Conservation (phyloP, 2,329 filamentous ascomycete genomes). For the Geosmithia flava region DNA sequence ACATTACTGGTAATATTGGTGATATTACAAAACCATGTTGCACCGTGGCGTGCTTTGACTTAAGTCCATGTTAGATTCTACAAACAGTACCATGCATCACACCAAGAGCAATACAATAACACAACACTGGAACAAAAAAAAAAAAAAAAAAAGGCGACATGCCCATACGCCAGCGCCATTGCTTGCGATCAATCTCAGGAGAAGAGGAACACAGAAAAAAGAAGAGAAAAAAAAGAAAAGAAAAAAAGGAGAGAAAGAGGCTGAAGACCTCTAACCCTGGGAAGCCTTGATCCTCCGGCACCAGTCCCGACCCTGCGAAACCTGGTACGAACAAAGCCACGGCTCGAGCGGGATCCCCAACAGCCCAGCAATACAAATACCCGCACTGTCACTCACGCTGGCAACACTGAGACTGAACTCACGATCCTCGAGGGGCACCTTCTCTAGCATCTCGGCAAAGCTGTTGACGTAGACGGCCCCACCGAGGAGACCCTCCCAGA, state of each 20-base stretch:
- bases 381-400: constrained; percentile 82
- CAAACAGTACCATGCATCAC: no score
- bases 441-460: constrained; percentile 86
- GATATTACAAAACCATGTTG: no score
- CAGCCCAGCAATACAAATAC: constrained; percentile 81
- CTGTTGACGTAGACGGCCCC: constrained; percentile 93
- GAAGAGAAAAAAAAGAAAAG: not conserved
- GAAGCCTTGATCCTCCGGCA: constrained; percentile 45
- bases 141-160: not conserved
- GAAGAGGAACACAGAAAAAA: not conserved
- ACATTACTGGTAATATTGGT: no score
- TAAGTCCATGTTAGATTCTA: no score
- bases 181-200: no score
- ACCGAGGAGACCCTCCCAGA: constrained; percentile 90
- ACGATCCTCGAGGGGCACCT: constrained; percentile 61
- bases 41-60: no score
- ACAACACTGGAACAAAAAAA: not conserved
- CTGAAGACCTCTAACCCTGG: constrained; percentile 1
- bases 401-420: constrained; percentile 89
- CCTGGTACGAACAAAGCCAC: constrained; percentile 73
- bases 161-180: no score
- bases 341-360: constrained; percentile 75
- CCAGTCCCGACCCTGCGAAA: constrained; percentile 64
- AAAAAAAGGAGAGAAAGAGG: not conserved
- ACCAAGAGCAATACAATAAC: no score